Evolutionary conservation across 768 basidiomycete species (phyloP), one percentile per base, ranked within the genome.

Genomic region (Kwoniella sp.): DNA sequence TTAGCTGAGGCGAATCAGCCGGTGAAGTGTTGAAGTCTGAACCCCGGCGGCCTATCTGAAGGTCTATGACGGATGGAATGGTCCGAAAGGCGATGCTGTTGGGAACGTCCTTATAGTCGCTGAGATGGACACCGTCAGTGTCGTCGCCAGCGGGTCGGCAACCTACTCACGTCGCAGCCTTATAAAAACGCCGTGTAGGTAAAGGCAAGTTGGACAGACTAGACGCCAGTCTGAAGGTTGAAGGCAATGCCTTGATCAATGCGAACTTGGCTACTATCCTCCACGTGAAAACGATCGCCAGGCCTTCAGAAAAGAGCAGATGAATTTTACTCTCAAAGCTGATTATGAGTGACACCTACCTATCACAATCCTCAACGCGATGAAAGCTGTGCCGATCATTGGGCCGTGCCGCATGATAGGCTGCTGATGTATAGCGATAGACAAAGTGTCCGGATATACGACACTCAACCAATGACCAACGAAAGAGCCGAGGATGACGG

Each of bases 181-280:
- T 87, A 71, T 98, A 95, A 75, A 89, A 89, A 14, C 89, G 80
- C 9, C 93, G 81, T 55, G 84, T 82, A 0, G 92, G 93, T 3
- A 96, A 81, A 65, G 88, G 80, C 32, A 82, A 78, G 25, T 79
- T 80, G 7, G 87, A 79, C 22, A 69, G 2, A 29, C 46, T 55
- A 1, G 70, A 55, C 55, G 88, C 77, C 38, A 83, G 76, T 52
- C 92, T 85, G 80, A 89, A 95, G 15, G 83, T 78, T 0, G 89
- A 88, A 0, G 92, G 92, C 0, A 96, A 82, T 38, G 85, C 75
- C 6, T 82, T 64, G 62, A 89, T 87, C 17, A 89, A 74, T 2
- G 81, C 68, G 0, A 83, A 81, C 73, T 96, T 98, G 8, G 88
- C 88, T 33, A 88, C 62, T 37, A 98, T 77, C 34, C 93, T 85